Conservation (phyloP, 805 yeast species). For the Candida sithepensis region DNA sequence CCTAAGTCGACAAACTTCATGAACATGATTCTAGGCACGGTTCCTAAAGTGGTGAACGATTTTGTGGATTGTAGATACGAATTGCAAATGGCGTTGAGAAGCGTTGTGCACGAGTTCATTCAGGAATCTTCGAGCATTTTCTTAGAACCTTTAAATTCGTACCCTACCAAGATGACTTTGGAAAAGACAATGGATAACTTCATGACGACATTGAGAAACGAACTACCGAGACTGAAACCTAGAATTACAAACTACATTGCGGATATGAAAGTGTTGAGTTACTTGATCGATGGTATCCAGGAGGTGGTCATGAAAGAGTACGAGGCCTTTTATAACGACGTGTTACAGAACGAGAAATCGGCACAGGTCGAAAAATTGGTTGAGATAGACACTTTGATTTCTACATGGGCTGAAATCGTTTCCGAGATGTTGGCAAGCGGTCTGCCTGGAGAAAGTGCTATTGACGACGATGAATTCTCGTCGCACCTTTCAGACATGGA, state of each 20-base stretch:
- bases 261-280: constrained; percentile 49
- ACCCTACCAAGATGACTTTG: constrained; percentile 12
- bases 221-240: constrained; percentile 52
- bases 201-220: constrained; percentile 46
- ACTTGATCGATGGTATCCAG: constrained; percentile 62
- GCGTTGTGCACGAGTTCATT: constrained; percentile 66
- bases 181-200: constrained; percentile 31
- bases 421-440: constrained; percentile 28
- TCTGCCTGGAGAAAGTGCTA: constrained; percentile 8
- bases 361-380: constrained; percentile 44
- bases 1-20: constrained; percentile 15
- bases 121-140: constrained; percentile 50
- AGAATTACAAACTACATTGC: constrained; percentile 52
- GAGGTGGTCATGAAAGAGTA: constrained; percentile 58
- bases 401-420: constrained; percentile 33
- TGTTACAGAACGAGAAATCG: constrained; percentile 26
- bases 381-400: constrained; percentile 59
- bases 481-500: constrained; percentile 9
- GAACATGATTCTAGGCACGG: constrained; percentile 45
- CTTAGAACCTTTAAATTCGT: constrained; percentile 40
- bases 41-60: constrained; percentile 76
- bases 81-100: constrained; percentile 67
- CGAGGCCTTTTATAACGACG: constrained; percentile 43
- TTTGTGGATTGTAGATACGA: constrained; percentile 77
- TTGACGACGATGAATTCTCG: constrained; percentile 12